Percentiles rank a stretch among this genome's conserved stretches.
Conservation (phyloP, 257 asterid species). For the Solanum chiquidenum region DNA sequence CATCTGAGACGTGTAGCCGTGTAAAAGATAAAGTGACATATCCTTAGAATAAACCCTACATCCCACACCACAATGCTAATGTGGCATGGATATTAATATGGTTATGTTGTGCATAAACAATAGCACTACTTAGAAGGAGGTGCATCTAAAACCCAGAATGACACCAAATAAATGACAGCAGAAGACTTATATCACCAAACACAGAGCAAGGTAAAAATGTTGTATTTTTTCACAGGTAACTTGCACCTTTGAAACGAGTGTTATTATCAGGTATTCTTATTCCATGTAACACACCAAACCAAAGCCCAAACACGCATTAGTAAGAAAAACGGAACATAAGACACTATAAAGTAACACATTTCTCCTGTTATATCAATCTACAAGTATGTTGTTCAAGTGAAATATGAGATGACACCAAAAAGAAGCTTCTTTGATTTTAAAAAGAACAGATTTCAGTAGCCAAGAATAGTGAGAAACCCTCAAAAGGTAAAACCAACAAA, state of each 20-base stretch:
- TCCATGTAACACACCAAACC: not conserved
- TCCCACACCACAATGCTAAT: not conserved
- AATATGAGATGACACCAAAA: not conserved
- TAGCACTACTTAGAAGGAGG: not conserved
- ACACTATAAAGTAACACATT: not conserved
- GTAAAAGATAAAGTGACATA: not conserved
- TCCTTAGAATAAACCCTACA: not conserved
- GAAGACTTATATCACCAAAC: not conserved
- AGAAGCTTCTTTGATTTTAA: not conserved
- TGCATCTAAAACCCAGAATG: not conserved
- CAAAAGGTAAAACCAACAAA: not conserved
- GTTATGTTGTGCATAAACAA: not conserved
- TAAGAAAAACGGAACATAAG: not conserved
- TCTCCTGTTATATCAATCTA: not conserved
- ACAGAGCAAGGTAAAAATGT: not conserved
- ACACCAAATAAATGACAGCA: not conserved
- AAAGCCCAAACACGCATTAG: not conserved
- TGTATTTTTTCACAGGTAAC: not conserved
- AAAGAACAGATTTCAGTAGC: not conserved
- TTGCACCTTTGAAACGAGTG: not conserved
- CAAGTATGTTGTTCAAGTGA: not conserved
- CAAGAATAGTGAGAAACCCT: not conserved
- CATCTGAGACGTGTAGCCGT: not conserved
- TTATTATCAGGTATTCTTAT: not conserved
- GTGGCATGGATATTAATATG: not conserved